Evolutionary conservation across 306 rosid genomes (phyloP), one percentile per base, ranked within the genome.

Genomic region (Acacia acuminata): DNA sequence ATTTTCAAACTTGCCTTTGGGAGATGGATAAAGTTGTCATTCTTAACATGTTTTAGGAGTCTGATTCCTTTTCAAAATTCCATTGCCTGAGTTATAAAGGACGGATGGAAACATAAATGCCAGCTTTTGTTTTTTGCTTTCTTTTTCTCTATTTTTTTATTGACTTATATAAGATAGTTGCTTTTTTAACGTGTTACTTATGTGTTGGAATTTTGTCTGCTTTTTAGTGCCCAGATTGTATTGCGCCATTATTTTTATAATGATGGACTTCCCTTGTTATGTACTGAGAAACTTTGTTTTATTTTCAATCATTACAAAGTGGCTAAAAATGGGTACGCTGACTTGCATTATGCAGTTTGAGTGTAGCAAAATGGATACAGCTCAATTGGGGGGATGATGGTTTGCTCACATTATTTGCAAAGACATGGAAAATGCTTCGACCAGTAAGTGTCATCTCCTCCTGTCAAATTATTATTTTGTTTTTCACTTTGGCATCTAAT

Each of bases 361-460:
- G 99, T 65, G 98, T 96, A 44, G 22, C 98, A 58, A 96, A 96
- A 85, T 96, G 99, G 99, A 80, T 96, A 84, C 99, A 96, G 87
- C 94, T 96, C 73, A 96, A 96, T 76, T 96, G 97, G 98, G 99
- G 97, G 17, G 98, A 96, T 81, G 94, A 92, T 19, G 99, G 99
- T 63, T 86, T 96, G 71, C 77, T 96, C 71, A 82, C 94, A 61
- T 82, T 94, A 85, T 94, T 94, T 91, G 81, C 92, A 25, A 95
- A 84, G 90, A 86, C 71, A 79, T 94, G 98, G 99, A 90, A 84
- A 79, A 88, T 92, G 79, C 99, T 96, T 87, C 86, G 75, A 34
- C 97, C 89, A 78, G 98, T 96, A 87, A 86, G 86, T 79, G 27
- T 74, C 67, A 43, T 75, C 77, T 67, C 67, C 8, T 80, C 53